phyloP scores from a whole-genome alignment of 352 stramenopile species.

The Achlya hypogyna region DNA sequence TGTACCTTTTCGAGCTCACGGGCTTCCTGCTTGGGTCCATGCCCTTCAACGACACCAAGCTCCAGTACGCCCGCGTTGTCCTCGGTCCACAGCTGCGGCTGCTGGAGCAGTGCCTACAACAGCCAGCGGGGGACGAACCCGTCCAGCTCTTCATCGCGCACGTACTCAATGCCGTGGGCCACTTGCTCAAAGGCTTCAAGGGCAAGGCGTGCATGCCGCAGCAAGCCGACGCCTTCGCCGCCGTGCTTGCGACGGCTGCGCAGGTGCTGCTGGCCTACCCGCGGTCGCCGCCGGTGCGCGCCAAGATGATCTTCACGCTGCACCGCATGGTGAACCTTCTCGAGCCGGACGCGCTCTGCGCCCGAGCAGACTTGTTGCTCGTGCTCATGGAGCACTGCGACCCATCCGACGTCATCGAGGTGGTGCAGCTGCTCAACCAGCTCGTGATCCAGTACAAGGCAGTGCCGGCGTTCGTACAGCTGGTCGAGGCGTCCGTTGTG shows the following conservation, averaged over 20 bases:
- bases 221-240: constrained; percentile 65
- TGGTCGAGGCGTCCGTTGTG: constrained; percentile 57
- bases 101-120: constrained; percentile 30
- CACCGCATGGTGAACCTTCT: constrained; percentile 68
- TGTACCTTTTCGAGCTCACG: constrained; percentile 81
- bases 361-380: constrained; percentile 47
- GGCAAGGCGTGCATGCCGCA: constrained; percentile 58
- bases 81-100: constrained; percentile 56
- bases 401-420: constrained; percentile 56
- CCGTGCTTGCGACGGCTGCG: constrained; percentile 50
- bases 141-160: constrained; percentile 43
- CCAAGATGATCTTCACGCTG: constrained; percentile 73
- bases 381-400: constrained; percentile 55
- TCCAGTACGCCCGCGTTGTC: constrained; percentile 62
- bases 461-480: constrained; percentile 36
- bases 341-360: constrained; percentile 25
- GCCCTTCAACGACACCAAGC: constrained; percentile 40
- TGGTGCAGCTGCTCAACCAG: constrained; percentile 77
- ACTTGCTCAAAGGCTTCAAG: constrained; percentile 79
- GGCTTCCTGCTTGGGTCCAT: constrained; percentile 74
- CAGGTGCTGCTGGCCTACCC: constrained; percentile 50
- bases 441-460: constrained; percentile 80
- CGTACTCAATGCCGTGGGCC: constrained; percentile 67
- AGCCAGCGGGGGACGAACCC: constrained; percentile 30
- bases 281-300: constrained; percentile 35